Evolutionary conservation across 192 early-diverging fungal genomes (phyloP).

Genomic region (Coemansia sp.): DNA sequence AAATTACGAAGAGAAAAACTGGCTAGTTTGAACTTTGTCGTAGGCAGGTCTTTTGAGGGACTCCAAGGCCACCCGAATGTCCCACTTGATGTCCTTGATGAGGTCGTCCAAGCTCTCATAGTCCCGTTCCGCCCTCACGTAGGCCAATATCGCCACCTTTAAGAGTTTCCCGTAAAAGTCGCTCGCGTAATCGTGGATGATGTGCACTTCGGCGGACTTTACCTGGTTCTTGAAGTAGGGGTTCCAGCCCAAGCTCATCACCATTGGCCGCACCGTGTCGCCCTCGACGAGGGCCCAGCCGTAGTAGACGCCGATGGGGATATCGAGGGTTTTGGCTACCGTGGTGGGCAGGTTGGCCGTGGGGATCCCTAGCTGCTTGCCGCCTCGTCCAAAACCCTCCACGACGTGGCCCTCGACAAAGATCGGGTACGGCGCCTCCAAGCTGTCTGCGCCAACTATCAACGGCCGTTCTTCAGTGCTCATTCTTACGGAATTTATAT

Average conservation of each 20-base stretch:
- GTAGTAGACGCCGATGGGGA: slow-evolving; percentile 90
- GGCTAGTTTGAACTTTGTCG: not conserved
- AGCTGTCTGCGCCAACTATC: slow-evolving; percentile 25
- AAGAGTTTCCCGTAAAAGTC: slow-evolving; percentile 93
- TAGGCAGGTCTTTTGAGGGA: slow-evolving; percentile 27
- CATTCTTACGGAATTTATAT: too few species aligned
- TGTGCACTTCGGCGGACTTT: slow-evolving; percentile 94
- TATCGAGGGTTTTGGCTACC: slow-evolving; percentile 61
- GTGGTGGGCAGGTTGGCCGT: slow-evolving; percentile 91
- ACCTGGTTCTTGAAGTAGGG: slow-evolving; percentile 98
- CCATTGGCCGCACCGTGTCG: slow-evolving; percentile 83
- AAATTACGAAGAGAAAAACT: slow-evolving; percentile 1
- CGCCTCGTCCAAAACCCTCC: slow-evolving; percentile 91
- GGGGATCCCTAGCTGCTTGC: slow-evolving; percentile 95
- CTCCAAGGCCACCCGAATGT: slow-evolving; percentile 56
- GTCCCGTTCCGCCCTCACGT: slow-evolving; percentile 86
- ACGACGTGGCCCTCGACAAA: slow-evolving; percentile 76
- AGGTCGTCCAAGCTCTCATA: slow-evolving; percentile 86
- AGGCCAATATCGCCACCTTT: slow-evolving; percentile 80
- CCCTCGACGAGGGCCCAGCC: slow-evolving; percentile 83
- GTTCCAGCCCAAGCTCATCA: slow-evolving; percentile 99
- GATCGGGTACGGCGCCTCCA: slow-evolving; percentile 68
- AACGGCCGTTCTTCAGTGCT: not conserved
- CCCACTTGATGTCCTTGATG: slow-evolving; percentile 88
- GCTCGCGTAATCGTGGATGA: slow-evolving; percentile 77